phyloP scores from a whole-genome alignment of 176 grass and related monocot genomes.

The Pontederia crassipes region DNA sequence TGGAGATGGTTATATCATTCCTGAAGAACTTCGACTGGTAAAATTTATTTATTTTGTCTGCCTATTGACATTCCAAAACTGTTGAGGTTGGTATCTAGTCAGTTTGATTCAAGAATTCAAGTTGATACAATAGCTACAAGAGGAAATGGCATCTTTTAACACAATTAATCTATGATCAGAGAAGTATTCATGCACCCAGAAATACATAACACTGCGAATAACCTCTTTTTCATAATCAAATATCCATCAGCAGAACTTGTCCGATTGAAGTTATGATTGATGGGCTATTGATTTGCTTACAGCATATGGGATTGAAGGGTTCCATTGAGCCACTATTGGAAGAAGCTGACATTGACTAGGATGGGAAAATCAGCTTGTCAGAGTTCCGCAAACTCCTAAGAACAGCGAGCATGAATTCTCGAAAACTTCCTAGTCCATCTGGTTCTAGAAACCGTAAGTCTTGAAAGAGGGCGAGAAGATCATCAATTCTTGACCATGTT shows the following conservation, averaged over 20 bases:
- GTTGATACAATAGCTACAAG: no score
- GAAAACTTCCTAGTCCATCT: conserved; percentile 59
- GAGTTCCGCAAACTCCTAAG: conserved; percentile 80
- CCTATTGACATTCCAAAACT: neutral
- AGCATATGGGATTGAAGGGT: conserved; percentile 75
- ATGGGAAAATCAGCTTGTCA: conserved; percentile 73
- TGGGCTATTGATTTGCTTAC: conserved; percentile 6
- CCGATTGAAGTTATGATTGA: no score
- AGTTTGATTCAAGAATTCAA: no score
- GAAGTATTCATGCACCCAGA: no score
- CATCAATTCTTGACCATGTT: no score
- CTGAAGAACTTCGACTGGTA: conserved; percentile 97
- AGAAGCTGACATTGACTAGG: conserved; percentile 86
- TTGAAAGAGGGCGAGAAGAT: no score
- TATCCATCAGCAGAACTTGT: no score
- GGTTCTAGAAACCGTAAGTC: conserved; percentile 21
- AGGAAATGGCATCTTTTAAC: no score
- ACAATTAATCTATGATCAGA: no score
- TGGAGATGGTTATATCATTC: conserved; percentile 90
- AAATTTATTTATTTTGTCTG: conserved; percentile 21
- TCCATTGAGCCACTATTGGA: conserved; percentile 74
- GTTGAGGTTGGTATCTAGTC: no score
- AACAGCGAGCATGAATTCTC: conserved; percentile 74
- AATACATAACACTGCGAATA: no score
- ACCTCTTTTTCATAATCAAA: no score